A percentile compares a stretch with the other conserved stretches of the same genome.
Evolutionary conservation across 2,329 filamentous ascomycete species (phyloP).

Genomic region (Chlorencoelia australis): DNA sequence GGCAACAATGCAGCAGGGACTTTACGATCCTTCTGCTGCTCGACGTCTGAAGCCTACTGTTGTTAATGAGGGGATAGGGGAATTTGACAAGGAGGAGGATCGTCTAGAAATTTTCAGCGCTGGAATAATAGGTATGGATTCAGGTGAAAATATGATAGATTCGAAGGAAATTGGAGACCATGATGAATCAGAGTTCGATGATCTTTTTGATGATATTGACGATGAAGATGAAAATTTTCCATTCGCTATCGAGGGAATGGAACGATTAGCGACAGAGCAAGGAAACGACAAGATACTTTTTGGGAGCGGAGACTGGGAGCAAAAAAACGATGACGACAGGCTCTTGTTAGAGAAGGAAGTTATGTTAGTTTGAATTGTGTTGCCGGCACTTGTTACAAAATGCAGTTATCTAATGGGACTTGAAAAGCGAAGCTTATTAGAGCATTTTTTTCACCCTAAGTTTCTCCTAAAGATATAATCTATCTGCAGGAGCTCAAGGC

Average conservation of each 20-base stretch:
- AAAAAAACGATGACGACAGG: constrained; percentile 3
- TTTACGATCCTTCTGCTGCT: constrained; percentile 11
- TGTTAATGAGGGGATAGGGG: background rate
- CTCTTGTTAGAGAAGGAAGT: background rate
- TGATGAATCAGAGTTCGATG: constrained; percentile 3
- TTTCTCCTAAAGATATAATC: too few relatives aligned
- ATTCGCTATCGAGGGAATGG: constrained; percentile 9
- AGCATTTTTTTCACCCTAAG: too few relatives aligned
- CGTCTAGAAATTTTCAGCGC: background rate
- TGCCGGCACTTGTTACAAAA: too few relatives aligned
- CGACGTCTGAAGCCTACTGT: constrained; percentile 6
- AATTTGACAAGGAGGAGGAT: constrained; percentile 1
- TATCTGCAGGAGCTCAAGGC: too few relatives aligned
- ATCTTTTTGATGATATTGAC: constrained; percentile 1
- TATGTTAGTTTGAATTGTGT: too few relatives aligned
- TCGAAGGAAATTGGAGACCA: background rate
- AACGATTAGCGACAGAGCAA: constrained; percentile 12
- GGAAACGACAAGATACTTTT: constrained; percentile 19
- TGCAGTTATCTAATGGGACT: too few relatives aligned
- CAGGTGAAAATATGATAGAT: background rate
- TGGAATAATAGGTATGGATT: background rate
- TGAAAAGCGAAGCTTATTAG: too few relatives aligned
- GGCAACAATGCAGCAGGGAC: constrained; percentile 19
- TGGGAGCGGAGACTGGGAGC: constrained; percentile 3
- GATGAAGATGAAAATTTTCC: constrained; percentile 6